Percentiles rank a stretch among this genome's conserved stretches.
phyloP scores from a whole-genome alignment of 192 early-diverging fungal species.

The Phycomyces nitens region DNA sequence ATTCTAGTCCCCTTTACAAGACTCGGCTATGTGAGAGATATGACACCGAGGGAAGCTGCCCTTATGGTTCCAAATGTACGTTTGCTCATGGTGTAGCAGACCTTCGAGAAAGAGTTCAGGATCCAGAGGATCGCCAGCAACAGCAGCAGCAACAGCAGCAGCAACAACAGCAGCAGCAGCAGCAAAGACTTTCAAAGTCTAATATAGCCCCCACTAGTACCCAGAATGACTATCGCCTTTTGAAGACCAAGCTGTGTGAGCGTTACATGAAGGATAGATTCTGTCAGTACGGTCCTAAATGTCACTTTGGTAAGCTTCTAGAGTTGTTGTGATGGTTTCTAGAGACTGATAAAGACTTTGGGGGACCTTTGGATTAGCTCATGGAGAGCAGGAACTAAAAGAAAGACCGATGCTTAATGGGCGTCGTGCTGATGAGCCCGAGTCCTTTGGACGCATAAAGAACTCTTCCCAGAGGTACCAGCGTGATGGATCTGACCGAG shows the following conservation, averaged over 20 bases:
- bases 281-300: constrained; percentile 84
- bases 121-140: constrained; percentile 12
- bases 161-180: neutral
- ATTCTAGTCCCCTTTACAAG: constrained; percentile 80
- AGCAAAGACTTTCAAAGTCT: constrained; percentile 29
- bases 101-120: constrained; percentile 53
- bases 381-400: constrained; percentile 29
- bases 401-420: constrained; percentile 15
- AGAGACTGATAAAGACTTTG: too few relatives aligned
- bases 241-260: constrained; percentile 83
- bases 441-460: neutral
- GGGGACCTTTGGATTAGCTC: constrained; percentile 16
- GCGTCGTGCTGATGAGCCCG: neutral
- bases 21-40: constrained; percentile 84
- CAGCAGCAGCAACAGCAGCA: neutral
- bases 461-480: neutral
- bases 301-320: constrained; percentile 65
- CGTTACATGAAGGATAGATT: constrained; percentile 71
- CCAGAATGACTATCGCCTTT: constrained; percentile 55
- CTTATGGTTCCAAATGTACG: constrained; percentile 66
- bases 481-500: neutral
- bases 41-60: constrained; percentile 70
- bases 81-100: constrained; percentile 75
- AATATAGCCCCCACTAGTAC: constrained; percentile 31
- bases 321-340: too few relatives aligned